These are phyloP conservation scores for Metschnikowia henanensis DNA, from an alignment of 805 yeast species.

Conservation along the genomic window DNA sequence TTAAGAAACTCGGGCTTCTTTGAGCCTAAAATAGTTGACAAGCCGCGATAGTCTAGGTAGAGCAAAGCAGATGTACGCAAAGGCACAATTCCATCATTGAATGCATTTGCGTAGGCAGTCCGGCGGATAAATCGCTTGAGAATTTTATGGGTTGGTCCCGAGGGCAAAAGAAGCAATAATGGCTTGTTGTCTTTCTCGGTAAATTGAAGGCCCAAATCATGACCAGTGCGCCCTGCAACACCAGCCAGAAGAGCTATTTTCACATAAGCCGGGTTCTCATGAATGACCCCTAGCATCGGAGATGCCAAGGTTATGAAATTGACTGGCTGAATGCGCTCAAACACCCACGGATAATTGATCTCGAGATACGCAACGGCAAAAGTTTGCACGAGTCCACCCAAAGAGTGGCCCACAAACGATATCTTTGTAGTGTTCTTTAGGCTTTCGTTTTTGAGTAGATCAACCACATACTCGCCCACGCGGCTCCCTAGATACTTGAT, in stretches of 20 bases:
- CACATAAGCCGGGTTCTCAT: conserved; percentile 85
- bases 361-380: conserved; percentile 84
- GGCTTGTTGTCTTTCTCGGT: conserved; percentile 53
- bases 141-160: conserved; percentile 66
- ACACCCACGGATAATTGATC: conserved; percentile 68
- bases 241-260: conserved; percentile 86
- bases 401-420: conserved; percentile 89
- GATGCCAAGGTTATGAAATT: conserved; percentile 84
- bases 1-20: background rate
- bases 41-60: conserved; percentile 81
- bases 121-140: conserved; percentile 65
- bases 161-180: conserved; percentile 70
- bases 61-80: conserved; percentile 84
- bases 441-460: conserved; percentile 46
- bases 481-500: conserved; percentile 80
- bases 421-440: conserved; percentile 51
- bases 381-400: conserved; percentile 91
- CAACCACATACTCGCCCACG: conserved; percentile 71
- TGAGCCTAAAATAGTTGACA: conserved; percentile 17
- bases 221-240: conserved; percentile 88
- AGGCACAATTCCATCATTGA: conserved; percentile 96
- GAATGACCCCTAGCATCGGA: conserved; percentile 84
- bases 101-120: conserved; percentile 84
- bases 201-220: conserved; percentile 72
- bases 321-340: conserved; percentile 63